These are phyloP conservation scores for Pseudocercospora cruenta DNA, from an alignment of 2,329 filamentous ascomycete species.

Conservation along the genomic window DNA sequence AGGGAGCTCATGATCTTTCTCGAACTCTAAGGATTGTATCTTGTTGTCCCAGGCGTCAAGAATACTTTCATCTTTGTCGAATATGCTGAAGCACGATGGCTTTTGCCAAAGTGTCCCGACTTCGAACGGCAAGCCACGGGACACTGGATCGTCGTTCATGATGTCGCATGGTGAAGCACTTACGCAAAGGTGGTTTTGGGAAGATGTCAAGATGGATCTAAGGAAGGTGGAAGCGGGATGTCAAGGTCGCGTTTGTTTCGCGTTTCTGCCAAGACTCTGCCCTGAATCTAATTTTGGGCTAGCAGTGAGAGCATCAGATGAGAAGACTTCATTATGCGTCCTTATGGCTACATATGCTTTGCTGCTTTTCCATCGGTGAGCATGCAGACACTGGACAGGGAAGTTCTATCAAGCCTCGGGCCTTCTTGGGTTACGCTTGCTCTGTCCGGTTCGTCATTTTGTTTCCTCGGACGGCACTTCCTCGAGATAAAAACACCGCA, in stretches of 20 bases:
- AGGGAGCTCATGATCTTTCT: not conserved
- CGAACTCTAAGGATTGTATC: not conserved
- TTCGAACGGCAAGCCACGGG: slow-evolving; percentile 30
- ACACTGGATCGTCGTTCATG: slow-evolving; percentile 14
- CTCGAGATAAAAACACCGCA: not conserved
- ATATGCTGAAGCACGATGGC: slow-evolving; percentile 13
- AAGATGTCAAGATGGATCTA: not conserved
- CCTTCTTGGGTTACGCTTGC: no score
- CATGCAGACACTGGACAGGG: not conserved
- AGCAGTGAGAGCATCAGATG: not conserved
- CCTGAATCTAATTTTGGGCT: not conserved
- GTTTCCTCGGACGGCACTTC: not conserved
- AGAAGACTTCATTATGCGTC: not conserved
- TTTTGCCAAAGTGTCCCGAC: slow-evolving; percentile 30
- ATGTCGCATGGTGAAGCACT: slow-evolving; percentile 12
- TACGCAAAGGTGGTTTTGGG: not conserved
- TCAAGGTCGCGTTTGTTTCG: not conserved
- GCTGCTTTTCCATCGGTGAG: not conserved
- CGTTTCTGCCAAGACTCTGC: not conserved
- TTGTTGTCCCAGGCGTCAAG: slow-evolving; percentile 18
- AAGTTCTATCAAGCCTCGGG: no score
- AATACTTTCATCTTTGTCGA: slow-evolving; percentile 18
- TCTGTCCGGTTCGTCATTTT: not conserved
- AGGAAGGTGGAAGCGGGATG: not conserved
- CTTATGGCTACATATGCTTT: not conserved